Base-by-base conservation (phyloP, 768 basidiomycete species). In the Candolleomyces aberdarensis region DNA sequence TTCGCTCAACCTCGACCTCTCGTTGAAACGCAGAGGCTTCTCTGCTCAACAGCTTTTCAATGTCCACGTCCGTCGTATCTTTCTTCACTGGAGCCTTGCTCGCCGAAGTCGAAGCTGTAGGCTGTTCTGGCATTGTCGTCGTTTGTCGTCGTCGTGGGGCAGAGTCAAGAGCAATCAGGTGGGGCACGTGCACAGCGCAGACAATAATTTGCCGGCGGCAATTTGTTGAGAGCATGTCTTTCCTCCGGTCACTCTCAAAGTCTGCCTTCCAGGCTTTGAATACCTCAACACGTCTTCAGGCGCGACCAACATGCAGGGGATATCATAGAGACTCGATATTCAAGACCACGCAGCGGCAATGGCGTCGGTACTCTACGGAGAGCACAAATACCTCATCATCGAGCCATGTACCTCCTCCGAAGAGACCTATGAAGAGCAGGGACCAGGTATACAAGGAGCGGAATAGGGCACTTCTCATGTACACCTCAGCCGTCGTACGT, bases 1-100 rank as follows among this genome's bases (percentile, higher is more conserved):
- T 94, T 26, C 97, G 86, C 60, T 96, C 93, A 13, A 94, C 91
- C 71, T 94, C 92, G 26, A 92, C 76, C 73, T 94, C 93, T 31
- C 93, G 83, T 67, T 93, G 90, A 70, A 94, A 89, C 4, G 91
- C 92, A 14, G 88, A 88, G 0, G 92, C 91, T 68, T 94, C 92
- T 58, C 89, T 79, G 56, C 80, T 88, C 49, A 94, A 80, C 5
- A 94, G 76, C 71, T 87, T 89, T 59, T 94, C 92, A n/a, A 94
- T 74, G 48, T 94, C 92, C 2, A 73, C 72, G 50, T 84, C 85
- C 32, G 71, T 26, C 7, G 29, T n/a, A 31, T 39, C 15, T 1
- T 9, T 69, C 20, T 73, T 63, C 22, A 65, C 63, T 51, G 72
- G 61, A 10, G 56, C 48, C 32, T 60, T 59, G 7, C 50, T 44